These are phyloP conservation scores for Truncatella angustata DNA, from an alignment of 2,329 filamentous ascomycete genomes.

Conservation along the genomic window DNA sequence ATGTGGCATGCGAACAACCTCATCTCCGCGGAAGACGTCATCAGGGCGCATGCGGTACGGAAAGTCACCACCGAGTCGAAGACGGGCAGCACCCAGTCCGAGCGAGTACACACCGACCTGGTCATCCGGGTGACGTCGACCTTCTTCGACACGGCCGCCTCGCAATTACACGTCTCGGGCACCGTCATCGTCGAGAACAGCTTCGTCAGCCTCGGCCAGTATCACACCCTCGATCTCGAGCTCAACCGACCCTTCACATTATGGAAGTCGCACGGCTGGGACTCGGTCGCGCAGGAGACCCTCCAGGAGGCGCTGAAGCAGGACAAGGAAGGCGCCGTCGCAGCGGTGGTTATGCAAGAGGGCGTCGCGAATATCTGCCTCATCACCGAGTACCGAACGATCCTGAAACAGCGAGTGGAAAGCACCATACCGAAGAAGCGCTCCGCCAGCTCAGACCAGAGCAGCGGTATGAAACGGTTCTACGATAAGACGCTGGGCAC, in stretches of 20 bases:
- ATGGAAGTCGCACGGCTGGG: slow-evolving; percentile 84
- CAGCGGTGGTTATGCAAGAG: slow-evolving; percentile 93
- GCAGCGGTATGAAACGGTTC: slow-evolving; percentile 73
- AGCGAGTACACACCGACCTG: slow-evolving; percentile 57
- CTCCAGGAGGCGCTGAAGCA: slow-evolving; percentile 77
- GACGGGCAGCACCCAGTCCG: slow-evolving; percentile 45
- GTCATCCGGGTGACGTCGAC: slow-evolving; percentile 55
- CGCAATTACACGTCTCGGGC: slow-evolving; percentile 56
- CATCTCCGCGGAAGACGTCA: slow-evolving; percentile 50
- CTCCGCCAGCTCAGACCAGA: slow-evolving; percentile 61
- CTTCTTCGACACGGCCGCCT: slow-evolving; percentile 56
- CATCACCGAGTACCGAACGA: slow-evolving; percentile 76
- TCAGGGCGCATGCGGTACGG: slow-evolving; percentile 54
- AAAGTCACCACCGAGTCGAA: slow-evolving; percentile 49
- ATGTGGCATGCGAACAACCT: slow-evolving; percentile 64
- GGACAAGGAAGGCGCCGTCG: slow-evolving; percentile 76
- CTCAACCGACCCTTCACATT: slow-evolving; percentile 84
- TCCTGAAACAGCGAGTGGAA: slow-evolving; percentile 70
- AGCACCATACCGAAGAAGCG: slow-evolving; percentile 67
- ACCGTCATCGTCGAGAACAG: slow-evolving; percentile 52
- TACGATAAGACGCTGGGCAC: slow-evolving; percentile 75
- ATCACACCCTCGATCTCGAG: slow-evolving; percentile 74
- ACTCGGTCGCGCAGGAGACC: slow-evolving; percentile 78
- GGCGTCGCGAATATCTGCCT: slow-evolving; percentile 79
- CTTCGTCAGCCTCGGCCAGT: slow-evolving; percentile 51